These are phyloP conservation scores for Boletus vermiculosoides DNA, from an alignment of 768 basidiomycete species.

Conservation along the genomic window DNA sequence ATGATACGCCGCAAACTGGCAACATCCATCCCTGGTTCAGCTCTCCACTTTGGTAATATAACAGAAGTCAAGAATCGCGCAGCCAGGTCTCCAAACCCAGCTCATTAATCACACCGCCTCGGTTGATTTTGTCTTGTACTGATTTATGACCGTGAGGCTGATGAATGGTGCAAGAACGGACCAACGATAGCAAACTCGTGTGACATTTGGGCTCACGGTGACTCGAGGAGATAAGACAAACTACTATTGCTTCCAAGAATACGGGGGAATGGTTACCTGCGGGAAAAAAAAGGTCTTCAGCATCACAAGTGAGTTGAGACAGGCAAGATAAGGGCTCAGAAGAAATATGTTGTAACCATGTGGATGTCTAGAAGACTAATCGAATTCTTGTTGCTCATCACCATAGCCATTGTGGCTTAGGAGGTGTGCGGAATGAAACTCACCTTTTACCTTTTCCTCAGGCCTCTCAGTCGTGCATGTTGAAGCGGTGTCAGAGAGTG, in stretches of 20 bases:
- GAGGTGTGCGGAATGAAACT: not conserved
- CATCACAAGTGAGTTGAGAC: not conserved
- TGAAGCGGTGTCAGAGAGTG: not conserved
- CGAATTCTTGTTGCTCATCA: constrained; percentile 68
- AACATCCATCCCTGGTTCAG: constrained; percentile 1
- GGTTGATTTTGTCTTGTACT: not conserved
- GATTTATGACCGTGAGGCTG: constrained; percentile 4
- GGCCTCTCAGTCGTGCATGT: not conserved
- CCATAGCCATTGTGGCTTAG: not conserved
- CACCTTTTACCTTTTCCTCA: constrained; percentile 8
- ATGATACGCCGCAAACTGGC: not conserved
- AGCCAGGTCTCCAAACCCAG: constrained; percentile 2
- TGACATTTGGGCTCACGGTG: not conserved
- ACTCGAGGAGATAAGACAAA: not conserved
- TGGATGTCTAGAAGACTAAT: constrained; percentile 92
- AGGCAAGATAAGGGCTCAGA: constrained; percentile 19
- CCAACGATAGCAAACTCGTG: not conserved
- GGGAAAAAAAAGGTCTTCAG: constrained; percentile 7
- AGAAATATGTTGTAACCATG: constrained; percentile 59
- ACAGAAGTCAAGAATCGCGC: not conserved
- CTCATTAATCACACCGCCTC: constrained; percentile 12
- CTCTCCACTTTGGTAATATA: not conserved
- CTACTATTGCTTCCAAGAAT: not conserved
- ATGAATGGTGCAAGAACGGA: constrained; percentile 2
- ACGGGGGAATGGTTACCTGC: constrained; percentile 5